phyloP scores from a whole-genome alignment of 176 grass and related monocot species.

The Tillandsia fasciculata region DNA sequence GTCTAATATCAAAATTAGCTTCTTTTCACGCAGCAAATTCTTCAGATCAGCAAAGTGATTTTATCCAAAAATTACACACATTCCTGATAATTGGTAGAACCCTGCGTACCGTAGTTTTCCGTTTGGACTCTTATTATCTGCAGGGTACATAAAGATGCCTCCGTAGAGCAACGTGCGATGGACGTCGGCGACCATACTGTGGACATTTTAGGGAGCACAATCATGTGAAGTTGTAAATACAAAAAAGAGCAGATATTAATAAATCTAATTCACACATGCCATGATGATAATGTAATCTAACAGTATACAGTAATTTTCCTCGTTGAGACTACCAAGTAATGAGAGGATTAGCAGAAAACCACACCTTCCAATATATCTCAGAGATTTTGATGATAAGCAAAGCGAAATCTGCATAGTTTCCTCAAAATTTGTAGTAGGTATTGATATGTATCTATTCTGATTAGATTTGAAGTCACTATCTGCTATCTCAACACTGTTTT shows the following conservation, averaged over 20 bases:
- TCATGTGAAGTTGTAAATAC: background rate
- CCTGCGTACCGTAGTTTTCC: slow-evolving; percentile 73
- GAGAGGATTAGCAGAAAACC: background rate
- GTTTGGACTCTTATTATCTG: slow-evolving; percentile 77
- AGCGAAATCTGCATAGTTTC: no score
- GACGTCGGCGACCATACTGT: slow-evolving; percentile 98
- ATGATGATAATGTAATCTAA: no score
- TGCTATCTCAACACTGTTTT: no score
- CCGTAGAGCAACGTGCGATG: slow-evolving; percentile 94
- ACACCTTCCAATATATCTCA: slow-evolving; percentile 98
- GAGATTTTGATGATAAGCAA: slow-evolving; percentile 66
- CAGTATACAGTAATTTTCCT: no score
- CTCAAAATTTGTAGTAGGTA: no score
- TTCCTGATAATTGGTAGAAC: background rate
- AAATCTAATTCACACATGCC: no score
- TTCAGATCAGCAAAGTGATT: no score
- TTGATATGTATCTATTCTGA: no score
- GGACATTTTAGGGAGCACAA: slow-evolving; percentile 12
- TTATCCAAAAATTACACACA: no score
- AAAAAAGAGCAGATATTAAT: background rate
- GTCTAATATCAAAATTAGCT: no score
- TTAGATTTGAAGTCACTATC: no score
- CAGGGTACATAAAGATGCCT: slow-evolving; percentile 94
- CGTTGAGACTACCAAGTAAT: background rate
- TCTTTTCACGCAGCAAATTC: no score